Evolutionary conservation across 768 basidiomycete genomes (phyloP).

Genomic region (Inosperma sp.): DNA sequence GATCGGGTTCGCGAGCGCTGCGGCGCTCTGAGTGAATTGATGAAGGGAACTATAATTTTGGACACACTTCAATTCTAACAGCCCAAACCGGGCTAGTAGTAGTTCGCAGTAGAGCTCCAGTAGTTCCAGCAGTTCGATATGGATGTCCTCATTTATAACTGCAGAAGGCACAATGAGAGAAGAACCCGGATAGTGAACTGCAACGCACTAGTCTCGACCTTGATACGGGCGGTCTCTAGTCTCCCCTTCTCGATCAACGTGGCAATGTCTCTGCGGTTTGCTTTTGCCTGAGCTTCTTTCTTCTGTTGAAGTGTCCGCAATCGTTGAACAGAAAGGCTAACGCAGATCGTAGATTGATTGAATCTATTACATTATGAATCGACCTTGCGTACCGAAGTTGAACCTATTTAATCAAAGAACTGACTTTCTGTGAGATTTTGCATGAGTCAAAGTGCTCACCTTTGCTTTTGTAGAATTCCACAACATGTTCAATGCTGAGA

Average conservation of each 20-base stretch:
- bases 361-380: background rate
- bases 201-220: conserved; percentile 74
- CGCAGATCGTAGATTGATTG: background rate
- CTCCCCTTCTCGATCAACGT: conserved; percentile 73
- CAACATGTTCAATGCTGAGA: conserved; percentile 10
- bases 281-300: conserved; percentile 76
- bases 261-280: conserved; percentile 75
- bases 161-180: conserved; percentile 8
- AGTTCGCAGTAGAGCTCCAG: conserved; percentile 94
- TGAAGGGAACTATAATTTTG: conserved; percentile 7
- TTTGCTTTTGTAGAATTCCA: conserved; percentile 33
- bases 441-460: conserved; percentile 19
- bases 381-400: conserved; percentile 40
- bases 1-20: conserved; percentile 81
- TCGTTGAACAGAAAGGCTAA: conserved; percentile 78
- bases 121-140: conserved; percentile 85
- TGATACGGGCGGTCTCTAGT: conserved; percentile 79
- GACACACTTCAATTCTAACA: conserved; percentile 83
- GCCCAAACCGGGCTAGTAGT: conserved; percentile 85
- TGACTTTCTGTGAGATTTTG: background rate
- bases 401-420: conserved; percentile 28
- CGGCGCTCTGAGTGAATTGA: conserved; percentile 12
- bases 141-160: conserved; percentile 84
- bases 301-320: conserved; percentile 87
- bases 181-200: conserved; percentile 16